Evolutionary conservation across 202 grass and related monocot genomes (phyloP).

Genomic region (Setaria viridis): DNA sequence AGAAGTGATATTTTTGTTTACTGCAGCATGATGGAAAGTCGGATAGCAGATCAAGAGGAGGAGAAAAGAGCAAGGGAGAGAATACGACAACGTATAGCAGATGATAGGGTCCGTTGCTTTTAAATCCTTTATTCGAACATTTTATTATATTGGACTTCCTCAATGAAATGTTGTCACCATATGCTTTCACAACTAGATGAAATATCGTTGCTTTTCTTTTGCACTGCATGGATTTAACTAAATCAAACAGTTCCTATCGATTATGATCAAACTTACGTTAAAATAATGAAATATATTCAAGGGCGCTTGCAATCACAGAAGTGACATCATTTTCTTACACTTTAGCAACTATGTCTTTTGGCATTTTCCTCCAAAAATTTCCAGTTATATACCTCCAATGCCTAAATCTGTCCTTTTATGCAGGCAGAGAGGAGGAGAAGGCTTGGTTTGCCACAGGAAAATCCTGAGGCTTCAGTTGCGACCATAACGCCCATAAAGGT

Average conservation of each 20-base stretch:
- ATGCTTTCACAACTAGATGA: slow-evolving; percentile 26
- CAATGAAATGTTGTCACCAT: background rate
- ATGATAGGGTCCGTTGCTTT: slow-evolving; percentile 74
- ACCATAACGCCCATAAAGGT: slow-evolving; percentile 59
- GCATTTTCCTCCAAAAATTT: slow-evolving; percentile 11
- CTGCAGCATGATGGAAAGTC: slow-evolving; percentile 69
- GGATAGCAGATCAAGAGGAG: slow-evolving; percentile 78
- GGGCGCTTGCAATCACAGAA: background rate
- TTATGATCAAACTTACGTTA: slow-evolving; percentile 12
- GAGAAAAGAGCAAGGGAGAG: slow-evolving; percentile 88
- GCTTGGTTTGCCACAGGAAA: slow-evolving; percentile 75
- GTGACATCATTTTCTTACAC: background rate
- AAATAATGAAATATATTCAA: slow-evolving; percentile 19
- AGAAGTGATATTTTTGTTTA: slow-evolving; percentile 34
- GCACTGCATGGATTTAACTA: background rate
- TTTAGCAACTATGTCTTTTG: background rate
- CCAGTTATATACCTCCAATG: background rate
- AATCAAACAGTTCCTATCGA: slow-evolving; percentile 6
- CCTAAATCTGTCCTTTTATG: slow-evolving; percentile 37
- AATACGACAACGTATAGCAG: slow-evolving; percentile 71
- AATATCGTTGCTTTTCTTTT: background rate
- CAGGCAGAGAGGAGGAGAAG: slow-evolving; percentile 80
- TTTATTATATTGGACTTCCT: slow-evolving; percentile 12
- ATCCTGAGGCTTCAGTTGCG: slow-evolving; percentile 35
- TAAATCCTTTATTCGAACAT: slow-evolving; percentile 5